Base-by-base conservation (phyloP, 2,329 filamentous ascomycete genomes). In the Lojkania enalia region DNA sequence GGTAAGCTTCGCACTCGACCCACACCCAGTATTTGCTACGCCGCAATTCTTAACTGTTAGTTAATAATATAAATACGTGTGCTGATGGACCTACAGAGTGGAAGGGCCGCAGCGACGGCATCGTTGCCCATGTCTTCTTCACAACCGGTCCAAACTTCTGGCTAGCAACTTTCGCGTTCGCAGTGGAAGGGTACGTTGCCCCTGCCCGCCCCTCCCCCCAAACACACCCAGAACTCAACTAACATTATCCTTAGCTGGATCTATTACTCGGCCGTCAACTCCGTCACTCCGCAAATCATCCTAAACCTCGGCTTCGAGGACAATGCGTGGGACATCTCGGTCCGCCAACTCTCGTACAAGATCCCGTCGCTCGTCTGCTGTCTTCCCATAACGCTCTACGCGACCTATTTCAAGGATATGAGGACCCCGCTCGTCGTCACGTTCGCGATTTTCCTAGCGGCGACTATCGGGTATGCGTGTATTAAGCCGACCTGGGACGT, bases 111-210 rank as follows among this genome's bases (percentile, higher is more conserved):
- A 54, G 63, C 5, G 79, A 82, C 49, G 79, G 79, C 3, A 74
- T 82, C 6, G 68, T 81, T 0, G 77, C 79, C 0, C 79, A 82
- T 52, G 72, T 80, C 25, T 81, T 81, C 69, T 82, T 82, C 63
- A 67, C 63, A 20, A 64, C 69, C 1, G 77, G 78, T 11, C 74
- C 74, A 11, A 82, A 82, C 56, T 82, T 82, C 53, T 74, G 70
- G 5, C 72, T 81, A 3, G 74, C 78, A 2, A 73, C 77, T 7
- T 80, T 81, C 55, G 79, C 79, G 3, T 81, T 81, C 48, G 74
- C 75, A 2, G 76, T 81, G 23, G 79, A 82, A 61, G 79, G 79
- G 46, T 80, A 33, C 25, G 48, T 44, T 18, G 2, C 15, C 19
- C 38, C 38, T 18, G 14, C 5, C 20, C n/a, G 9, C 23, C 23